Evolutionary conservation across 2,329 filamentous ascomycete genomes (phyloP).

Genomic region (Colletotrichum spinosum): DNA sequence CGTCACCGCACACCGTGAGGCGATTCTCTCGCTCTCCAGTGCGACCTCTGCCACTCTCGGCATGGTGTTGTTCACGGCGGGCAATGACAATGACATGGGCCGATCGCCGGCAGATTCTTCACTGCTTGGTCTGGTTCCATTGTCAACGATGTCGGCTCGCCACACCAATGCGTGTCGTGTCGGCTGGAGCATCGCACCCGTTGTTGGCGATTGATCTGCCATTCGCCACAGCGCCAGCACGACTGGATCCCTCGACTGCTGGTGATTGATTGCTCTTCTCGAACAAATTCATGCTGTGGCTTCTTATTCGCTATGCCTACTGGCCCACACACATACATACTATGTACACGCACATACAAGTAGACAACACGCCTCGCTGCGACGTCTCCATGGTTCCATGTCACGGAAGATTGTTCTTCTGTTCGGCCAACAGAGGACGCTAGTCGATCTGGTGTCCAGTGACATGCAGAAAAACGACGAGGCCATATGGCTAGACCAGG

Average conservation of each 20-base stretch:
- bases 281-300: slow-evolving; percentile 13
- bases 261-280: neutral
- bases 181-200: slow-evolving; percentile 6
- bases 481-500: too few relatives aligned
- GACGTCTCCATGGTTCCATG: slow-evolving; percentile 24
- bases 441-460: slow-evolving; percentile 6
- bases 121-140: slow-evolving; percentile 2
- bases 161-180: slow-evolving; percentile 7
- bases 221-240: slow-evolving; percentile 21
- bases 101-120: slow-evolving; percentile 16
- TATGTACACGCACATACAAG: neutral
- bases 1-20: slow-evolving; percentile 17
- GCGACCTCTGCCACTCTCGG: slow-evolving; percentile 18
- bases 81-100: neutral
- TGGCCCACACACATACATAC: slow-evolving; percentile 19
- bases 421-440: slow-evolving; percentile 10
- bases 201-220: neutral
- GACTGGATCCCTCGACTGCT: slow-evolving; percentile 16
- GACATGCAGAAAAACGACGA: neutral
- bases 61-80: neutral
- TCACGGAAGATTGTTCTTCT: slow-evolving; percentile 26
- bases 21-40: slow-evolving; percentile 4
- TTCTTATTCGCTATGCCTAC: slow-evolving; percentile 3
- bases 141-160: slow-evolving; percentile 14
- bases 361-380: too few relatives aligned